These are phyloP conservation scores for Petrea volubilis DNA, from an alignment of 257 asterid genomes.

Conservation along the genomic window DNA sequence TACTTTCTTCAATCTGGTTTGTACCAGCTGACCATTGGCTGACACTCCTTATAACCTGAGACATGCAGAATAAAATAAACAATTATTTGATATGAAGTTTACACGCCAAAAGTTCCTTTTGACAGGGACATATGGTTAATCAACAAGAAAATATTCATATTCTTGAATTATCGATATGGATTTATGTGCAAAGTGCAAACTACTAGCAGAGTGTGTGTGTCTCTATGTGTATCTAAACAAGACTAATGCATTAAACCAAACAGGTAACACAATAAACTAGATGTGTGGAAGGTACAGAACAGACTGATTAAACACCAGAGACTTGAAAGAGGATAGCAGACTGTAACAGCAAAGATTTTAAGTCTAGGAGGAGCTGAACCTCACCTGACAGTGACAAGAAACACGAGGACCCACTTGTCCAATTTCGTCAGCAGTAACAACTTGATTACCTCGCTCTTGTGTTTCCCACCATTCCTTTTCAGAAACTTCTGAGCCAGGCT, in stretches of 20 bases:
- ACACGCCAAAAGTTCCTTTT: background rate
- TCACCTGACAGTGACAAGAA: slow-evolving; percentile 65
- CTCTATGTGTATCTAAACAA: background rate
- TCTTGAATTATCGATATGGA: background rate
- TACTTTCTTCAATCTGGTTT: slow-evolving; percentile 67
- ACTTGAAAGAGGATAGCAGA: background rate
- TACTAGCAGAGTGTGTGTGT: background rate
- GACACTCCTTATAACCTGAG: slow-evolving; percentile 65
- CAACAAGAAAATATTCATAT: background rate
- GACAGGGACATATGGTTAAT: background rate
- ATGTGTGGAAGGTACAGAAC: background rate
- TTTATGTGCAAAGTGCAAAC: background rate
- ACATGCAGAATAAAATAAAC: background rate
- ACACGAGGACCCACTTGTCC: slow-evolving; percentile 74
- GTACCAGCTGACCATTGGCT: slow-evolving; percentile 84
- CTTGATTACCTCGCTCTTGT: slow-evolving; percentile 61
- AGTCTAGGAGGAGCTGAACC: slow-evolving; percentile 2
- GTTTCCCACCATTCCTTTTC: slow-evolving; percentile 65
- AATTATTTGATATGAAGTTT: background rate
- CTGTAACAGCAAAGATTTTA: background rate
- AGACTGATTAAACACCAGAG: background rate
- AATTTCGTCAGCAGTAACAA: slow-evolving; percentile 56
- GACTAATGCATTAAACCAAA: background rate
- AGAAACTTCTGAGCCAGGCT: slow-evolving; percentile 32
- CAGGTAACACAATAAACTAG: background rate